Evolutionary conservation across 345 rosid genomes (phyloP).

Genomic region (Draba incana): DNA sequence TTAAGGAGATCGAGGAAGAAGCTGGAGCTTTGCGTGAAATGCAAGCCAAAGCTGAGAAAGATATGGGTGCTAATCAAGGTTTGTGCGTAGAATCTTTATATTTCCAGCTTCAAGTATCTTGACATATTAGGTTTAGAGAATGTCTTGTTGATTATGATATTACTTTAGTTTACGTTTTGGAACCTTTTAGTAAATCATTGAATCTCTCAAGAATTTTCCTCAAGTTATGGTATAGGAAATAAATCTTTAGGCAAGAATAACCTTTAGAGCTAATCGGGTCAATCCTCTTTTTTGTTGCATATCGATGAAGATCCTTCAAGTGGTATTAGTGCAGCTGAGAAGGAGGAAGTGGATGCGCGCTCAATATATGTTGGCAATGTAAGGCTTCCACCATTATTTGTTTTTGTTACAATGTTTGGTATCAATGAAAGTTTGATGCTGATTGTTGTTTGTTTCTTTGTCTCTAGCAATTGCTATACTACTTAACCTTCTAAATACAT

Average conservation of each 20-base stretch:
- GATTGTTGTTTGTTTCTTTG: conserved; percentile 12
- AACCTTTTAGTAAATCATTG: neutral
- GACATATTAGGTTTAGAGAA: neutral
- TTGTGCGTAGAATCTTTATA: neutral
- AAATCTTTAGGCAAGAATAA: conserved; percentile 11
- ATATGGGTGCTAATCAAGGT: conserved; percentile 98
- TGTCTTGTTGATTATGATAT: conserved; percentile 11
- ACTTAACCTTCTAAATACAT: neutral
- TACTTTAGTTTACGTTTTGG: neutral
- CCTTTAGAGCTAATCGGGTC: conserved; percentile 15
- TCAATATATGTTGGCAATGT: conserved; percentile 98
- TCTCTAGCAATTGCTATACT: neutral
- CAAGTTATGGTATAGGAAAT: neutral
- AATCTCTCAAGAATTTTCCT: neutral
- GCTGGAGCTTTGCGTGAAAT: conserved; percentile 98
- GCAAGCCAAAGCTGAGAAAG: conserved; percentile 99
- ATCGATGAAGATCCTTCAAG: conserved; percentile 66
- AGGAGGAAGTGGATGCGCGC: conserved; percentile 97
- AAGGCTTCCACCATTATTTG: conserved; percentile 48
- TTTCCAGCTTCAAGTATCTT: neutral
- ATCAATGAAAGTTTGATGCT: conserved; percentile 2
- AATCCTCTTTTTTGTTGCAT: conserved; percentile 22
- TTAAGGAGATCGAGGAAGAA: conserved; percentile 96
- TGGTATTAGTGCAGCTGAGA: conserved; percentile 76
- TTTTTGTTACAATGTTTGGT: neutral